These are phyloP conservation scores for Claviceps capensis DNA, from an alignment of 2,329 filamentous ascomycete species.

Conservation along the genomic window DNA sequence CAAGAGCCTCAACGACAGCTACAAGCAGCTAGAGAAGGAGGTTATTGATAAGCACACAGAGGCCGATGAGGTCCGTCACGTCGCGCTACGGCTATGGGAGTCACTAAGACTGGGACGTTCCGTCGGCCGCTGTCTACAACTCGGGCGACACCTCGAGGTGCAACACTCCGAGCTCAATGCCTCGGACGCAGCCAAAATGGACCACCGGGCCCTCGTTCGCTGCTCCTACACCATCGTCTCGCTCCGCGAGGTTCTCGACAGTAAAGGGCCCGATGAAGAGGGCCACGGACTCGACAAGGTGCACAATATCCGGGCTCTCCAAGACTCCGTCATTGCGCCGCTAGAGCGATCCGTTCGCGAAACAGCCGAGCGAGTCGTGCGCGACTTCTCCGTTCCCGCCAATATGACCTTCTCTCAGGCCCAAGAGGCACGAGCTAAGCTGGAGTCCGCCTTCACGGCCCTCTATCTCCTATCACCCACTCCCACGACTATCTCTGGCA, in stretches of 20 bases:
- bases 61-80: constrained; percentile 68
- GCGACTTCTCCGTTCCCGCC: constrained; percentile 61
- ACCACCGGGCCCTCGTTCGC: constrained; percentile 67
- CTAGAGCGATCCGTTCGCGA: constrained; percentile 62
- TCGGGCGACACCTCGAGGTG: constrained; percentile 78
- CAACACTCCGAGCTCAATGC: constrained; percentile 54
- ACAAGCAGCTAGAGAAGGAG: constrained; percentile 72
- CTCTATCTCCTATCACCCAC: constrained; percentile 73
- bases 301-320: constrained; percentile 56
- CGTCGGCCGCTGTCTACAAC: constrained; percentile 63
- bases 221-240: constrained; percentile 69
- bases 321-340: constrained; percentile 54
- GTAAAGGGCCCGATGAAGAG: constrained; percentile 56
- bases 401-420: constrained; percentile 46
- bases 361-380: constrained; percentile 62
- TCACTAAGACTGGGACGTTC: constrained; percentile 64
- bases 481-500: constrained; percentile 12
- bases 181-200: constrained; percentile 43
- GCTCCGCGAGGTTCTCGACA: constrained; percentile 58
- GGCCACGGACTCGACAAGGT: constrained; percentile 64
- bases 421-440: constrained; percentile 62
- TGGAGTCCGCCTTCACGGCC: constrained; percentile 59
- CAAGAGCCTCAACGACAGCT: constrained; percentile 67
- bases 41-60: constrained; percentile 75
- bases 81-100: constrained; percentile 66